Evolutionary conservation across 495 filamentous ascomycete species (phyloP).

Genomic region (Penicillium flavigenum): DNA sequence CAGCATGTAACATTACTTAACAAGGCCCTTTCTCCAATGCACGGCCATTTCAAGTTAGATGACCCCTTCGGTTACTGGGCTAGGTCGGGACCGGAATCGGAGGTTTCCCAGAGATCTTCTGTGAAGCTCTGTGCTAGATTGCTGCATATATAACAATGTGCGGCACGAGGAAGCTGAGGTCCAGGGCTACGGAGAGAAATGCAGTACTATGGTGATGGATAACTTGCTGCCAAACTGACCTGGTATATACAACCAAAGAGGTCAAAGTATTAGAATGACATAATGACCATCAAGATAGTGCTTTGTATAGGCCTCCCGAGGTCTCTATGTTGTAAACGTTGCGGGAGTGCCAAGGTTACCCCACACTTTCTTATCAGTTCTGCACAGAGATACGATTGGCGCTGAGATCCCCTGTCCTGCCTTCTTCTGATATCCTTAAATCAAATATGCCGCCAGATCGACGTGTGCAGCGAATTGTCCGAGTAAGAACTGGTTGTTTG

Average conservation of each 20-base stretch:
- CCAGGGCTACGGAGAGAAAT: conserved; percentile 25
- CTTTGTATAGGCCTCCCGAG: no score
- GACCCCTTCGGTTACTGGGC: conserved; percentile 46
- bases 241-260: background rate
- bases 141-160: conserved; percentile 40
- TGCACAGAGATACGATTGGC: background rate
- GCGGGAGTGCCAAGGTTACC: conserved; percentile 3
- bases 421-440: background rate
- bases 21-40: conserved; percentile 20
- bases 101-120: conserved; percentile 39
- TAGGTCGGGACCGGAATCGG: conserved; percentile 41
- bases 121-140: conserved; percentile 32
- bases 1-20: conserved; percentile 18
- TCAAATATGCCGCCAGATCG: conserved; percentile 34
- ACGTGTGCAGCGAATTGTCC: conserved; percentile 34
- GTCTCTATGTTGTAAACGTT: no score
- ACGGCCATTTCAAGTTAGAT: conserved; percentile 28
- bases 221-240: background rate
- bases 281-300: background rate
- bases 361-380: conserved; percentile 13
- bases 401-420: conserved; percentile 1
- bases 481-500: conserved; percentile 68
- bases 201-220: conserved; percentile 13
- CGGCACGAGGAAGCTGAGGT: conserved; percentile 34
- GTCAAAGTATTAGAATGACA: background rate